Percentiles rank a stretch among this genome's conserved stretches.
Evolutionary conservation across 1,284 basidiomycete genomes (phyloP).

Genomic region (Rhodotorula sp.): DNA sequence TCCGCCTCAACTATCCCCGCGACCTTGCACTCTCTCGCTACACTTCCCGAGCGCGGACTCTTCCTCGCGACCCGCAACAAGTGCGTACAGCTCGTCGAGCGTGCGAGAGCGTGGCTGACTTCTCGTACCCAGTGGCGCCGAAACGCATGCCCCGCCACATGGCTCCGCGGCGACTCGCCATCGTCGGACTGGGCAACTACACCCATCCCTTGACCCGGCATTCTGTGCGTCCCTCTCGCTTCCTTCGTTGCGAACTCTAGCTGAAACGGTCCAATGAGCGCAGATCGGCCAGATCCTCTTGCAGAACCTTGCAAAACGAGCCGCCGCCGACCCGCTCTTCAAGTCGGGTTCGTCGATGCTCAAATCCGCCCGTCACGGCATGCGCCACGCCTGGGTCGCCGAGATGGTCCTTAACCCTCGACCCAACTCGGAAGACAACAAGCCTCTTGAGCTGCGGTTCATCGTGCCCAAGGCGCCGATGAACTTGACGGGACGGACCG

Average conservation of each 20-base stretch:
- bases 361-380: background rate
- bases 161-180: slow-evolving; percentile 13
- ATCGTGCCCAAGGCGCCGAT: too few species aligned
- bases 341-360: slow-evolving; percentile 6
- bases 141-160: background rate
- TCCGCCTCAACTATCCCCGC: too few species aligned
- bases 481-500: too few species aligned
- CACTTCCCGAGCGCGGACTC: too few species aligned
- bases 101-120: too few species aligned
- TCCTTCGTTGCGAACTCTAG: too few species aligned
- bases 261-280: too few species aligned
- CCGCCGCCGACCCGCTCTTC: slow-evolving; percentile 1
- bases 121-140: too few species aligned
- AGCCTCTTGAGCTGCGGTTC: too few species aligned
- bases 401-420: slow-evolving; percentile 6
- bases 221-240: slow-evolving; percentile 10
- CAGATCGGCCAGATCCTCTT: slow-evolving; percentile 34
- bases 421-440: background rate
- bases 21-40: too few species aligned
- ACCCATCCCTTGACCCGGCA: slow-evolving; percentile 26
- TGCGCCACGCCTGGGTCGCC: background rate
- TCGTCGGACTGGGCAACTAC: slow-evolving; percentile 37
- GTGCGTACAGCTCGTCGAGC: too few species aligned
- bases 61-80: too few species aligned
- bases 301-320: slow-evolving; percentile 23